Conservation (phyloP, 208 protist species). For the Leishmania mexicana region DNA sequence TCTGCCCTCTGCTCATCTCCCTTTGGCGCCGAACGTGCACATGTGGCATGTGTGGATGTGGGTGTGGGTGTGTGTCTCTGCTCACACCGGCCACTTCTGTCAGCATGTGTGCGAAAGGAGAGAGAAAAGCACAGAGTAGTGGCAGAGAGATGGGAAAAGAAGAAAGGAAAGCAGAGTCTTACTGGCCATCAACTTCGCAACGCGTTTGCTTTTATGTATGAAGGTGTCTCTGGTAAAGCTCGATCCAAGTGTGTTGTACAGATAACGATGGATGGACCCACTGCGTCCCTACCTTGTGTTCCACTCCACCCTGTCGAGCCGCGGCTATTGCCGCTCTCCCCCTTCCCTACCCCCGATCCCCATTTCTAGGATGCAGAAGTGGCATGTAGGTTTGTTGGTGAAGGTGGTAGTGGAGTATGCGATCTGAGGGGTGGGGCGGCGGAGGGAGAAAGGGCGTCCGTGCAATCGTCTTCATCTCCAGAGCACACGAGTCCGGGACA, state of each 20-base stretch:
- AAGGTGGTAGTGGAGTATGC: not conserved
- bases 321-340: not conserved
- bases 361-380: not conserved
- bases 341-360: not conserved
- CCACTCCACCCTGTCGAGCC: not conserved
- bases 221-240: constrained; percentile 27
- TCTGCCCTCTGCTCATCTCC: not conserved
- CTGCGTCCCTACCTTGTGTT: not conserved
- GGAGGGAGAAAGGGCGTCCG: not conserved
- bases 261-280: not conserved
- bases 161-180: not conserved
- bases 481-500: constrained; percentile 16
- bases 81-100: constrained; percentile 9
- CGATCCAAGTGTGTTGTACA: constrained; percentile 7
- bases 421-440: not conserved
- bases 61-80: not conserved
- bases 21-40: not conserved
- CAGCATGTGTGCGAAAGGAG: not conserved
- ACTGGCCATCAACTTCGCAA: not conserved
- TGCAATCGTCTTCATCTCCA: not conserved
- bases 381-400: not conserved
- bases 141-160: not conserved
- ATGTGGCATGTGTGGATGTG: not conserved
- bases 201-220: constrained; percentile 20
- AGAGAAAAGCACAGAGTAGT: not conserved